Evolutionary conservation across 83 land plant species (phyloP).

Genomic region (Picea engelmannii): DNA sequence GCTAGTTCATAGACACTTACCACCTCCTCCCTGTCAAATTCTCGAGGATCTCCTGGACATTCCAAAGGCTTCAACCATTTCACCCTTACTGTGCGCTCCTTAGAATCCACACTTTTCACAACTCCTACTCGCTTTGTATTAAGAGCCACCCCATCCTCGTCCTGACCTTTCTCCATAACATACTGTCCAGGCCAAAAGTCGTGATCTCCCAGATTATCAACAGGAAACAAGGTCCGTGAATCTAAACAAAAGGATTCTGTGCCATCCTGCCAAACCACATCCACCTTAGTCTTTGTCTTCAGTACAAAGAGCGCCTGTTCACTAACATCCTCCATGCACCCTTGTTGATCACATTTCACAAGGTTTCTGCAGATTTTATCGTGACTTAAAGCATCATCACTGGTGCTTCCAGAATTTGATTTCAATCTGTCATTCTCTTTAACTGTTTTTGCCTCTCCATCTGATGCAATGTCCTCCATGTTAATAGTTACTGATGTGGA

Average conservation of each 20-base stretch:
- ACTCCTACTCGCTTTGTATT: slow-evolving; percentile 60
- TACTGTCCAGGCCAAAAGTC: slow-evolving; percentile 92
- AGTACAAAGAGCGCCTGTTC: slow-evolving; percentile 51
- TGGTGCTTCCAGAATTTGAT: slow-evolving; percentile 10
- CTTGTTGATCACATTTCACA: slow-evolving; percentile 15
- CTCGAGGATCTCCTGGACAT: slow-evolving; percentile 24
- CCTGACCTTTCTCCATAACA: slow-evolving; percentile 66
- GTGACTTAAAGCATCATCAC: background rate
- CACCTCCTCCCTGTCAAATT: slow-evolving; percentile 53
- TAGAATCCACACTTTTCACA: slow-evolving; percentile 77
- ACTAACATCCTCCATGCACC: slow-evolving; percentile 28
- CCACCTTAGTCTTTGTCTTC: slow-evolving; percentile 66
- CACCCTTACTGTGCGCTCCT: slow-evolving; percentile 81
- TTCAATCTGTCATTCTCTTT: slow-evolving; percentile 15
- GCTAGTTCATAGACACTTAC: slow-evolving; percentile 93
- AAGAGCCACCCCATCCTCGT: slow-evolving; percentile 40
- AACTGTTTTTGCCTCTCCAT: slow-evolving; percentile 14
- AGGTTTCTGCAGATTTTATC: background rate
- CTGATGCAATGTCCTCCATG: slow-evolving; percentile 14
- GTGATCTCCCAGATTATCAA: slow-evolving; percentile 63
- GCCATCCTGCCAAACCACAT: slow-evolving; percentile 96
- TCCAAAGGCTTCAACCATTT: slow-evolving; percentile 49
- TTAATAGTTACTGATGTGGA: background rate
- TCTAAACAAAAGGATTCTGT: slow-evolving; percentile 42
- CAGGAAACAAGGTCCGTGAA: slow-evolving; percentile 61